Conservation (phyloP, 2,329 filamentous ascomycete genomes). For the Diplodia seriata region DNA sequence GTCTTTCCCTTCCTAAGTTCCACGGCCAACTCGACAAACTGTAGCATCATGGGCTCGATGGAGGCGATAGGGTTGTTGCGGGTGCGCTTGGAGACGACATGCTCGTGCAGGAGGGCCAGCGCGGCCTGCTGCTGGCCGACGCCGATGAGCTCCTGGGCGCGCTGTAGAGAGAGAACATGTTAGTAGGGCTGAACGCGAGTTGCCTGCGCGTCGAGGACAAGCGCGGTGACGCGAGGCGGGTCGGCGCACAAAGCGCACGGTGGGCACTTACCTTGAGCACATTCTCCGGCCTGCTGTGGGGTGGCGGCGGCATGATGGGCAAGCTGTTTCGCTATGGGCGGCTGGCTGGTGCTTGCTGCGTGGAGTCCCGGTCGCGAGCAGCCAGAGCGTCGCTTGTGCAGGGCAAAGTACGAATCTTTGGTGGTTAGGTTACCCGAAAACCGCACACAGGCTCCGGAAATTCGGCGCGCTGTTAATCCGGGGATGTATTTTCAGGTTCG, state of each 20-base stretch:
- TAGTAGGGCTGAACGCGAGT: constrained; percentile 27
- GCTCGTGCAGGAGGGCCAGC: constrained; percentile 94
- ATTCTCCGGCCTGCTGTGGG: constrained; percentile 98
- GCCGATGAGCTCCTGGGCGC: constrained; percentile 97
- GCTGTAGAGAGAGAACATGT: constrained; percentile 52
- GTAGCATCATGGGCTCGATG: constrained; percentile 97
- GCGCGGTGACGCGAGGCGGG: constrained; percentile 37
- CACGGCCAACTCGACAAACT: constrained; percentile 95
- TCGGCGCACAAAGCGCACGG: constrained; percentile 31
- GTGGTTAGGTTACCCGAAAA: constrained; percentile 12
- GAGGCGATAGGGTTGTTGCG: constrained; percentile 96
- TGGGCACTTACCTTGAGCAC: constrained; percentile 72
- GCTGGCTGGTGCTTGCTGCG: constrained; percentile 33
- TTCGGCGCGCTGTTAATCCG: constrained; percentile 10
- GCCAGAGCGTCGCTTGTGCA: constrained; percentile 32
- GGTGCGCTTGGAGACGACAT: constrained; percentile 97
- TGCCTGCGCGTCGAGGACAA: constrained; percentile 15
- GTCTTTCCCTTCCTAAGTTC: constrained; percentile 98
- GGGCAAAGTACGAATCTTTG: constrained; percentile 10
- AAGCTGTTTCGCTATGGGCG: constrained; percentile 36
- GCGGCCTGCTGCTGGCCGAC: constrained; percentile 93
- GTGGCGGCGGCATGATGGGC: constrained; percentile 84
- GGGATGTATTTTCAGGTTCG: not conserved
- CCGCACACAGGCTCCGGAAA: not conserved
- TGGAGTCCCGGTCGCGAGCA: constrained; percentile 29